These are phyloP conservation scores for Skeletonema costatum DNA, from an alignment of 108 stramenopile species.

Conservation along the genomic window DNA sequence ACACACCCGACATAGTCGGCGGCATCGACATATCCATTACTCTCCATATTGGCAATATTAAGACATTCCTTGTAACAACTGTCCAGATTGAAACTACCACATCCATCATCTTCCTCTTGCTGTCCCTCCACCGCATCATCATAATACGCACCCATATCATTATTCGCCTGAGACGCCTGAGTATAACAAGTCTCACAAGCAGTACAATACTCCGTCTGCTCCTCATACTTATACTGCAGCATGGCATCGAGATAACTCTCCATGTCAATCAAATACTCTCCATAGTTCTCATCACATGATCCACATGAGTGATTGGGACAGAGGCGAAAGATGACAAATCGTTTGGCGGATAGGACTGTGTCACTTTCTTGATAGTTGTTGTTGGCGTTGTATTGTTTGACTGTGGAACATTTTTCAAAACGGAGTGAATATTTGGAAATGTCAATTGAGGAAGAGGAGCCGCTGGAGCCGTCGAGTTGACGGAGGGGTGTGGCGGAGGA, in stretches of 20 bases:
- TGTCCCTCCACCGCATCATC: slow-evolving; percentile 4
- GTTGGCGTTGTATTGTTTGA: slow-evolving; percentile 69
- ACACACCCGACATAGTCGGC: slow-evolving; percentile 61
- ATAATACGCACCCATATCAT: slow-evolving; percentile 1
- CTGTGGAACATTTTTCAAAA: slow-evolving; percentile 81
- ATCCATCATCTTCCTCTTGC: neutral
- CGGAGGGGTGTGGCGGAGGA: slow-evolving; percentile 35
- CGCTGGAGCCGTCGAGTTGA: slow-evolving; percentile 17
- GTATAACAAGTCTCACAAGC: slow-evolving; percentile 63
- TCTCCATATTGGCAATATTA: slow-evolving; percentile 77
- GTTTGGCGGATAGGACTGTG: slow-evolving; percentile 66
- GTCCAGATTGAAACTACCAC: slow-evolving; percentile 55
- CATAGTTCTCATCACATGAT: slow-evolving; percentile 75
- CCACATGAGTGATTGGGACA: slow-evolving; percentile 67
- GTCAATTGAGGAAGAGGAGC: slow-evolving; percentile 54
- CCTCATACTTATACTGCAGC: slow-evolving; percentile 62
- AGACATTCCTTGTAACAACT: slow-evolving; percentile 73
- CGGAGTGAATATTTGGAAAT: slow-evolving; percentile 75
- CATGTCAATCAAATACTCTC: slow-evolving; percentile 84
- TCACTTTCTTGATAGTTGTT: slow-evolving; percentile 62
- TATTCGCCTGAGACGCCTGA: slow-evolving; percentile 6
- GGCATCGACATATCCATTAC: slow-evolving; percentile 75
- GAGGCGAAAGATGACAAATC: slow-evolving; percentile 86
- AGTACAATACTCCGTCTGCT: slow-evolving; percentile 76
- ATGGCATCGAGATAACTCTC: slow-evolving; percentile 74